Conservation (phyloP, 805 yeast species). For the Sugiyamaella lignohabitans region DNA sequence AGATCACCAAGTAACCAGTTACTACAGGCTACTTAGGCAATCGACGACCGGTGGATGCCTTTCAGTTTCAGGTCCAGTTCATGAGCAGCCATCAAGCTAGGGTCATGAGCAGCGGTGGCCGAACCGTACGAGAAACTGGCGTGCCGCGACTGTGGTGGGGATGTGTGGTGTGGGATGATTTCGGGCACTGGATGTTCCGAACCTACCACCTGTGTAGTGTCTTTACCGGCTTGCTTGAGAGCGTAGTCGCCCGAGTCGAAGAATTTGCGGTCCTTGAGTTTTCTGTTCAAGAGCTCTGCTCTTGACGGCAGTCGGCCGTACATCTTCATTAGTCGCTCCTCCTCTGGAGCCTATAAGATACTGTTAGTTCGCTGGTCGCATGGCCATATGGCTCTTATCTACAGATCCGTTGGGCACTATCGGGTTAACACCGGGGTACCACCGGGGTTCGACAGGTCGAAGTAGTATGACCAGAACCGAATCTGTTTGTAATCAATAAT, state of each 20-base stretch:
- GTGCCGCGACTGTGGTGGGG: slow-evolving; percentile 15
- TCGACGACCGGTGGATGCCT: not conserved
- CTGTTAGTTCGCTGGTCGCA: too few relatives aligned
- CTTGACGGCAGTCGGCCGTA: slow-evolving; percentile 84
- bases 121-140: slow-evolving; percentile 11
- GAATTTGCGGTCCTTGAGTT: slow-evolving; percentile 76
- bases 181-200: slow-evolving; percentile 22
- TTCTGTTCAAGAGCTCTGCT: slow-evolving; percentile 66
- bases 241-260: slow-evolving; percentile 96
- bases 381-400: too few relatives aligned
- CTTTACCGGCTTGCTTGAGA: slow-evolving; percentile 43
- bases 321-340: slow-evolving; percentile 64
- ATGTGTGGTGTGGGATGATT: slow-evolving; percentile 16
- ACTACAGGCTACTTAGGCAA: not conserved
- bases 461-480: too few relatives aligned
- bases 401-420: too few relatives aligned
- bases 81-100: slow-evolving; percentile 3
- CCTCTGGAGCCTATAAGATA: slow-evolving; percentile 57
- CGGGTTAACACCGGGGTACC: too few relatives aligned
- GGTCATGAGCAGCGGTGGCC: slow-evolving; percentile 6
- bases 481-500: too few relatives aligned
- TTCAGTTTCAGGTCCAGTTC: slow-evolving; percentile 2
- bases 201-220: slow-evolving; percentile 29
- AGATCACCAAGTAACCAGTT: not conserved
- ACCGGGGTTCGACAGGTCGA: too few relatives aligned